Evolutionary conservation across 495 filamentous ascomycete genomes (phyloP).

Genomic region (Terfezia boudieri): DNA sequence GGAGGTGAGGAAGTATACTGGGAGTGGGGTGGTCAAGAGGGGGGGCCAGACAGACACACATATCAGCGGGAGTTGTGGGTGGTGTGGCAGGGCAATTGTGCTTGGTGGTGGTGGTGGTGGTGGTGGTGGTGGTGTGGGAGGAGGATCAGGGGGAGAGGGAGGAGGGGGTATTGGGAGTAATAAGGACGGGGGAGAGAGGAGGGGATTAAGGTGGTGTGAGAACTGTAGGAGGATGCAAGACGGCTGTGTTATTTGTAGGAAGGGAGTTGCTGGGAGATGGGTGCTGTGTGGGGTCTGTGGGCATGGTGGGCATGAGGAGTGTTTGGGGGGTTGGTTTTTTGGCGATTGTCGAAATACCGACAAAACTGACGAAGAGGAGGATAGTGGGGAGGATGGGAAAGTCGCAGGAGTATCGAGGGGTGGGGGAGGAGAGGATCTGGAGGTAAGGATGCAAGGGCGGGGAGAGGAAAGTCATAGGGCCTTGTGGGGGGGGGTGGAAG

Average conservation of each 20-base stretch:
- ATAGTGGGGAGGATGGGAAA: too few relatives aligned
- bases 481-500: too few relatives aligned
- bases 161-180: constrained; percentile 5
- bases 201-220: constrained; percentile 1
- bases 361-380: too few relatives aligned
- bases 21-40: neutral
- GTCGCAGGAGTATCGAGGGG: too few relatives aligned
- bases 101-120: constrained; percentile 11
- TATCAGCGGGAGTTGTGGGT: constrained; percentile 1
- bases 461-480: too few relatives aligned
- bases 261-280: constrained; percentile 15
- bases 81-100: constrained; percentile 3
- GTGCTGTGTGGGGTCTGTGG: constrained; percentile 13
- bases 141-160: constrained; percentile 3
- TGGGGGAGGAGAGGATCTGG: neutral
- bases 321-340: constrained; percentile 17
- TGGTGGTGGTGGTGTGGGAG: constrained; percentile 8
- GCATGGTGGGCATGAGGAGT: constrained; percentile 15
- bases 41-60: neutral
- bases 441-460: neutral
- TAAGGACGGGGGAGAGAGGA: too few relatives aligned
- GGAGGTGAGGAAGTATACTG: neutral
- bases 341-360: neutral
- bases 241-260: constrained; percentile 16
- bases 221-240: constrained; percentile 9